A percentile compares a stretch with the other conserved stretches of the same genome.
These are phyloP conservation scores for Viola odorata DNA, from an alignment of 345 rosid genomes.

Conservation along the genomic window DNA sequence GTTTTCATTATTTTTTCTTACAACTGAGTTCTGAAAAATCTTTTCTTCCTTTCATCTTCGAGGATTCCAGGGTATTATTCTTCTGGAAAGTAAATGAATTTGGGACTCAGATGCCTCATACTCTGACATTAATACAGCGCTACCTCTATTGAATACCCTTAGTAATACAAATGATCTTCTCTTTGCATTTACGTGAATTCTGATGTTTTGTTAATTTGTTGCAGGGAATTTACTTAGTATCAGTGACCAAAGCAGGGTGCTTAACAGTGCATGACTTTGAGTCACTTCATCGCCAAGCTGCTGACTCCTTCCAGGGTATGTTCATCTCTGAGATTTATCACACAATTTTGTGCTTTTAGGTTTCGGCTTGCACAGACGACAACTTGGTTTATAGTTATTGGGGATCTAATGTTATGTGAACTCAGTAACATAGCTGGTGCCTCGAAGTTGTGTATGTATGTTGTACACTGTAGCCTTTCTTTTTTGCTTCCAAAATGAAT, in stretches of 20 bases:
- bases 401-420: too few species aligned
- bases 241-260: conserved; percentile 80
- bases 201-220: conserved; percentile 6
- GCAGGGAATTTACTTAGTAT: conserved; percentile 80
- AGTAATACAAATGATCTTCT: not conserved
- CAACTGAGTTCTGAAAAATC: not conserved
- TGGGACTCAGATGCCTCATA: too few species aligned
- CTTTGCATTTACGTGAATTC: not conserved
- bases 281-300: conserved; percentile 55
- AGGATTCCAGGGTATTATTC: too few species aligned
- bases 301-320: conserved; percentile 33
- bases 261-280: conserved; percentile 87
- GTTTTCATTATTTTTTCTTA: not conserved
- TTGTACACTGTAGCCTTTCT: too few species aligned
- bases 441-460: too few species aligned
- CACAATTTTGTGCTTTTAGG: not conserved
- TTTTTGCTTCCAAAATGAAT: too few species aligned
- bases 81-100: too few species aligned
- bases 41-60: not conserved
- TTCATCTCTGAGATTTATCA: not conserved
- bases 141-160: too few species aligned
- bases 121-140: too few species aligned
- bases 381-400: too few species aligned
- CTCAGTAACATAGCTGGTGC: too few species aligned
- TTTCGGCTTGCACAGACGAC: not conserved